Conservation (phyloP, 805 yeast genomes). For the Scheffersomyces ergatensis region DNA sequence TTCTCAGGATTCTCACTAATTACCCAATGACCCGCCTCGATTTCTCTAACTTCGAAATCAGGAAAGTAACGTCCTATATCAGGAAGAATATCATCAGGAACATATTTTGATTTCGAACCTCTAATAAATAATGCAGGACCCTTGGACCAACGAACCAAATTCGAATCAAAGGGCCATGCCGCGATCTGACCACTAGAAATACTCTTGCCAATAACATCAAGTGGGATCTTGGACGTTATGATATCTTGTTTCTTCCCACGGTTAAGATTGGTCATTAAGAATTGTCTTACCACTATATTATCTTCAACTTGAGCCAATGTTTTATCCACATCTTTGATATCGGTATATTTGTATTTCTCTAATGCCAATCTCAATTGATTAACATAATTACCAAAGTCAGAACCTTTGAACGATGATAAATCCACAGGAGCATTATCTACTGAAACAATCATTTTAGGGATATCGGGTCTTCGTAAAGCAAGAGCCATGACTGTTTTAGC, state of each 20-base stretch:
- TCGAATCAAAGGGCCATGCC: constrained; percentile 70
- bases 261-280: constrained; percentile 67
- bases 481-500: constrained; percentile 92
- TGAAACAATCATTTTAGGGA: constrained; percentile 61
- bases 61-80: constrained; percentile 80
- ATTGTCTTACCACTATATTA: constrained; percentile 63
- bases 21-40: constrained; percentile 92
- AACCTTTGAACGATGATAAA: constrained; percentile 45
- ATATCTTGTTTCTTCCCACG: constrained; percentile 39
- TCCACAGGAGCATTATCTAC: constrained; percentile 92
- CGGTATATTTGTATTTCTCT: constrained; percentile 42
- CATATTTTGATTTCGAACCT: constrained; percentile 72
- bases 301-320: constrained; percentile 63
- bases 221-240: constrained; percentile 61
- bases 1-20: constrained; percentile 83
- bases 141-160: constrained; percentile 47
- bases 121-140: constrained; percentile 79
- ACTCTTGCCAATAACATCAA: constrained; percentile 63
- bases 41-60: constrained; percentile 64
- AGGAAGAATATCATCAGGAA: constrained; percentile 78
- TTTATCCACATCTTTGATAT: constrained; percentile 66
- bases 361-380: constrained; percentile 58
- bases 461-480: constrained; percentile 62
- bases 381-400: constrained; percentile 66
- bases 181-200: constrained; percentile 67